A percentile compares a stretch with the other conserved stretches of the same genome.
phyloP scores from a whole-genome alignment of 768 basidiomycete genomes.

The Amylocystis lapponica region DNA sequence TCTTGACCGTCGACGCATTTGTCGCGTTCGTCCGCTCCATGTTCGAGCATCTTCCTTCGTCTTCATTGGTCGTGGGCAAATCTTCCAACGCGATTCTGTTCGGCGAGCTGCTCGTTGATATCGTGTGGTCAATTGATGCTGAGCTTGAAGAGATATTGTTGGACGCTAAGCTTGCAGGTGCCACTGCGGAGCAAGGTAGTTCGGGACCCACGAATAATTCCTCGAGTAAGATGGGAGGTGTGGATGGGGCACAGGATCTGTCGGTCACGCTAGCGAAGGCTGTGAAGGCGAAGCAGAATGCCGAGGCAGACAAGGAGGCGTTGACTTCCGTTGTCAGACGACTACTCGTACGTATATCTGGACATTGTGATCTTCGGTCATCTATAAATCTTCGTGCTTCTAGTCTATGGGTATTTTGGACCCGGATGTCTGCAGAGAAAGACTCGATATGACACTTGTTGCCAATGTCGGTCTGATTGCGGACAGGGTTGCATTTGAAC shows the following conservation, averaged over 20 bases:
- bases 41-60: slow-evolving; percentile 58
- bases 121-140: slow-evolving; percentile 76
- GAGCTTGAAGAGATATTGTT: slow-evolving; percentile 65
- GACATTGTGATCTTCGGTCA: neutral
- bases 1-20: slow-evolving; percentile 45
- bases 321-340: slow-evolving; percentile 53
- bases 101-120: slow-evolving; percentile 70
- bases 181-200: slow-evolving; percentile 15
- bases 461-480: slow-evolving; percentile 59
- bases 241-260: slow-evolving; percentile 1
- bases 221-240: slow-evolving; percentile 4
- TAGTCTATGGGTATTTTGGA: slow-evolving; percentile 57
- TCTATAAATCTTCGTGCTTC: slow-evolving; percentile 1
- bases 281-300: slow-evolving; percentile 40
- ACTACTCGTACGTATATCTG: slow-evolving; percentile 46
- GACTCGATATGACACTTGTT: slow-evolving; percentile 63
- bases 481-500: slow-evolving; percentile 63
- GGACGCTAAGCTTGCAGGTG: slow-evolving; percentile 41
- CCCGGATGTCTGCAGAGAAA: slow-evolving; percentile 61
- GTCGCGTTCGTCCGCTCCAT: slow-evolving; percentile 62
- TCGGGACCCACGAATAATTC: neutral
- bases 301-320: slow-evolving; percentile 59
- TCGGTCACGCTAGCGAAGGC: slow-evolving; percentile 13
- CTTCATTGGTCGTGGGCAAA: slow-evolving; percentile 27
- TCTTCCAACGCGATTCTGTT: slow-evolving; percentile 41